These are phyloP conservation scores for Quercus engelmannii DNA, from an alignment of 306 rosid species.

Conservation along the genomic window DNA sequence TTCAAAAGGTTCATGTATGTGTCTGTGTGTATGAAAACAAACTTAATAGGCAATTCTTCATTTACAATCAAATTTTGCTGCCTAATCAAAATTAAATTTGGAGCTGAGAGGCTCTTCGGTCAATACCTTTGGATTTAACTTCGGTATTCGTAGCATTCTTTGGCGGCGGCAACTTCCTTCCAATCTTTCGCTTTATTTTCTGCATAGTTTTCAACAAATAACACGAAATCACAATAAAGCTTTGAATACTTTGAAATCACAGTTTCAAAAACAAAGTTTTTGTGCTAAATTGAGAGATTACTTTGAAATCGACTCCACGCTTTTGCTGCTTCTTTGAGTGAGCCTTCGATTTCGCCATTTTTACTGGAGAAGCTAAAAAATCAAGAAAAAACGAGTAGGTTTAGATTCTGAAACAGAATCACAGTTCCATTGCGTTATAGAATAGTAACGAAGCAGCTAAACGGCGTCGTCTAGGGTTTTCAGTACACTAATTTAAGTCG, in stretches of 20 bases:
- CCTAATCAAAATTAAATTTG: neutral
- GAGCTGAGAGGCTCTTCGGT: neutral
- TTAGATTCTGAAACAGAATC: too few species aligned
- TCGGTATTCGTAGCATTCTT: constrained; percentile 80
- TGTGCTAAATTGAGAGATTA: constrained; percentile 4
- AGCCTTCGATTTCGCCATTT: constrained; percentile 62
- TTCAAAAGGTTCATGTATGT: too few species aligned
- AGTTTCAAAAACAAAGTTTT: neutral
- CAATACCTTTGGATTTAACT: constrained; percentile 74
- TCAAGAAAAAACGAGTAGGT: too few species aligned
- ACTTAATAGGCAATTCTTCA: too few species aligned
- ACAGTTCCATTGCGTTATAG: too few species aligned
- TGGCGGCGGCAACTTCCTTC: constrained; percentile 83
- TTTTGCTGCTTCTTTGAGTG: constrained; percentile 58
- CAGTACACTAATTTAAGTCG: too few species aligned
- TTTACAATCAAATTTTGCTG: too few species aligned
- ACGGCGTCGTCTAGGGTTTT: neutral
- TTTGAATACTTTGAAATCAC: neutral
- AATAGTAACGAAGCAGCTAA: neutral
- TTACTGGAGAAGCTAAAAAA: neutral
- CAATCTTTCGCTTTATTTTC: constrained; percentile 87
- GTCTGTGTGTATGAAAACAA: too few species aligned
- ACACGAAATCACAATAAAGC: neutral
- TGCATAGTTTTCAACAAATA: constrained; percentile 14
- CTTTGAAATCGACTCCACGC: constrained; percentile 77